Evolutionary conservation across 2,329 filamentous ascomycete genomes (phyloP).

Genomic region (Hymenoscyphus albidus): DNA sequence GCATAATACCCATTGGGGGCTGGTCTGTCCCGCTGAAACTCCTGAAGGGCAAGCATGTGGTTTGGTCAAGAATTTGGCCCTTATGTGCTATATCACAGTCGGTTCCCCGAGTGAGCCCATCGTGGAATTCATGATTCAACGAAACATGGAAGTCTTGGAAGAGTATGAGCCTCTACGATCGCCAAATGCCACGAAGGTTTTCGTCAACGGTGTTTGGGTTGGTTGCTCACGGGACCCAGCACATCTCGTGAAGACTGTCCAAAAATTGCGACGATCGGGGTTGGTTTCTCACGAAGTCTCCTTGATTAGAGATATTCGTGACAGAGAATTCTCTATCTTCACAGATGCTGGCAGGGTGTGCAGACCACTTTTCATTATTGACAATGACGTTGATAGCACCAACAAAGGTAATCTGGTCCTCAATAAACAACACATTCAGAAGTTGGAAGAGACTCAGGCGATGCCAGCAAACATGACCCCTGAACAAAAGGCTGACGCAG

Average conservation of each 20-base stretch:
- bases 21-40: slow-evolving; percentile 95
- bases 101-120: slow-evolving; percentile 88
- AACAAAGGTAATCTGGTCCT: slow-evolving; percentile 76
- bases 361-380: slow-evolving; percentile 88
- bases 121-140: slow-evolving; percentile 90
- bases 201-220: slow-evolving; percentile 97
- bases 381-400: slow-evolving; percentile 72
- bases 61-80: slow-evolving; percentile 92
- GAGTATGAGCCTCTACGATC: slow-evolving; percentile 85
- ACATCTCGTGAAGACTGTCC: slow-evolving; percentile 75
- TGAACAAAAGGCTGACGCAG: slow-evolving; percentile 51
- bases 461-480: slow-evolving; percentile 56
- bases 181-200: slow-evolving; percentile 93
- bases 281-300: slow-evolving; percentile 90
- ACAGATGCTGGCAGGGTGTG: slow-evolving; percentile 95
- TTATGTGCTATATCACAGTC: slow-evolving; percentile 98
- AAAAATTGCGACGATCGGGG: slow-evolving; percentile 72
- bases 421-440: slow-evolving; percentile 76
- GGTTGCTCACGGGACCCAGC: slow-evolving; percentile 89
- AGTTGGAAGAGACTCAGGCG: slow-evolving; percentile 70
- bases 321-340: slow-evolving; percentile 97
- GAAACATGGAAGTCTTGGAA: slow-evolving; percentile 94
- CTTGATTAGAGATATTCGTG: slow-evolving; percentile 90
- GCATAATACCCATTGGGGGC: slow-evolving; percentile 97
- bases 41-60: slow-evolving; percentile 98